phyloP scores from a whole-genome alignment of 805 yeast genomes.

The Ogataea allantospora region DNA sequence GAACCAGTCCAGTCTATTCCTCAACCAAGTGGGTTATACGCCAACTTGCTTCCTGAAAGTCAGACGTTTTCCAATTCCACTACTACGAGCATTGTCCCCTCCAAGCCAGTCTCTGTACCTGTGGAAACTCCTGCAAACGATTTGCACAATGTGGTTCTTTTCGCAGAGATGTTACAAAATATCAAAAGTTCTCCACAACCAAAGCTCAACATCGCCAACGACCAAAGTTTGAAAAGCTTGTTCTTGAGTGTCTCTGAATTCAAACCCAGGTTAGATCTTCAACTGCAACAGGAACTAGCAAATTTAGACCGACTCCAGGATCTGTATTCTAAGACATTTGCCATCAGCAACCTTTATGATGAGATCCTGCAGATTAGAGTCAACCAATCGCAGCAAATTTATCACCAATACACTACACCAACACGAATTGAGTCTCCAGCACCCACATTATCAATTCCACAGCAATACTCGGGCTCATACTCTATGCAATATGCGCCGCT shows the following conservation, averaged over 20 bases:
- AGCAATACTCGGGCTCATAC: not conserved
- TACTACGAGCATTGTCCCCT: not conserved
- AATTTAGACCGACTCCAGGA: slow-evolving; percentile 67
- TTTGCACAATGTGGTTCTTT: slow-evolving; percentile 66
- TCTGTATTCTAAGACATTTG: slow-evolving; percentile 73
- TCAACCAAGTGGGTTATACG: slow-evolving; percentile 28
- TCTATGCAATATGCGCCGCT: not conserved
- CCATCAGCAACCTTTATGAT: slow-evolving; percentile 75
- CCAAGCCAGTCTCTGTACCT: not conserved
- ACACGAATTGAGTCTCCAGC: not conserved
- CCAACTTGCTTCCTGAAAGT: slow-evolving; percentile 25
- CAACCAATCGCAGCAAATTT: slow-evolving; percentile 20
- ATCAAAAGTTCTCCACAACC: slow-evolving; percentile 39
- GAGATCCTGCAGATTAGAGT: slow-evolving; percentile 60
- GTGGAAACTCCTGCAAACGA: no score
- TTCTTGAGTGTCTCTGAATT: slow-evolving; percentile 58
- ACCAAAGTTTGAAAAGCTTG: slow-evolving; percentile 52
- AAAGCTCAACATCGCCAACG: slow-evolving; percentile 37
- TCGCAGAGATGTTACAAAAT: slow-evolving; percentile 62
- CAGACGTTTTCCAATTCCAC: not conserved
- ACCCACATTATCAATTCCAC: not conserved
- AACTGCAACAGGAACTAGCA: slow-evolving; percentile 54
- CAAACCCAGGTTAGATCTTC: slow-evolving; percentile 66
- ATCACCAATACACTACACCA: slow-evolving; percentile 2
- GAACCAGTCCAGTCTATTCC: slow-evolving; percentile 9